Evolutionary conservation across 176 grass and related monocot species (phyloP).

Genomic region (Bothriochloa decipiens): DNA sequence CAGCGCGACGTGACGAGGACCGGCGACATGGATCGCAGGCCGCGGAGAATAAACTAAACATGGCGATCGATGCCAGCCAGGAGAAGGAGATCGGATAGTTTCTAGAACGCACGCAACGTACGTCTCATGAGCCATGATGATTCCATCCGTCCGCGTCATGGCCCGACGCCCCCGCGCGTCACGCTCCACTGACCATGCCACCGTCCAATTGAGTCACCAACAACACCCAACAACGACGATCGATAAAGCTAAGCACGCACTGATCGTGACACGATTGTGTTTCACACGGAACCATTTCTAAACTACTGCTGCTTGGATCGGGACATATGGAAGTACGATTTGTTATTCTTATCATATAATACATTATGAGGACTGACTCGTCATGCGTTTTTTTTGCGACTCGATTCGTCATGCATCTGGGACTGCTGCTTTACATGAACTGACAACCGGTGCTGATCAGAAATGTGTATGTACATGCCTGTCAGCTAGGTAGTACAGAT

Average conservation of each 20-base stretch:
- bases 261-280: not conserved
- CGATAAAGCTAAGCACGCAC: not conserved
- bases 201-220: not conserved
- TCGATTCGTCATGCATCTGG: conserved; percentile 32
- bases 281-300: not conserved
- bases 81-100: not conserved
- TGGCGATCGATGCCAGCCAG: no score
- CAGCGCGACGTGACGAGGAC: conserved; percentile 20
- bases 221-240: not conserved
- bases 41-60: not conserved
- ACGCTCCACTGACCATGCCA: not conserved
- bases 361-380: no score
- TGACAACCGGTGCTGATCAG: conserved; percentile 29
- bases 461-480: conserved; percentile 12
- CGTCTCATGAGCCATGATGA: not conserved
- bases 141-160: conserved; percentile 10
- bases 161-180: not conserved
- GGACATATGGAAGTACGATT: not conserved
- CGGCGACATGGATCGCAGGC: no score
- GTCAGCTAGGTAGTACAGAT: conserved; percentile 34
- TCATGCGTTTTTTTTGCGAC: no score
- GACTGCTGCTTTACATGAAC: not conserved
- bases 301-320: no score
- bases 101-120: conserved; percentile 10
- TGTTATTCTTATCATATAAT: no score